These are phyloP conservation scores for Neofusicoccum cordaticola DNA, from an alignment of 2,329 filamentous ascomycete species.

Conservation along the genomic window DNA sequence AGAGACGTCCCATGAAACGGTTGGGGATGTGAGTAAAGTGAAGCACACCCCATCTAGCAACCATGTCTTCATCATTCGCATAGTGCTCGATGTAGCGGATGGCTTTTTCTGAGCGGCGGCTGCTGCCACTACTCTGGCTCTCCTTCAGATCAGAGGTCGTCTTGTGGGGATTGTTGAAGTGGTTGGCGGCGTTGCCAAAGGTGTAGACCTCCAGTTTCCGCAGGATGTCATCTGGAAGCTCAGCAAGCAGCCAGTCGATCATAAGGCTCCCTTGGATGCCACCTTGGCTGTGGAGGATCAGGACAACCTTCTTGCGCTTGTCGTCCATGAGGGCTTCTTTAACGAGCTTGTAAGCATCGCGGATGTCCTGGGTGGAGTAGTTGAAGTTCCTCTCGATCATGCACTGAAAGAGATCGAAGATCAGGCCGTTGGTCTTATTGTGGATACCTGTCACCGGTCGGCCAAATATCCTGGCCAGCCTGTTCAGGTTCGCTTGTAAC, in stretches of 20 bases:
- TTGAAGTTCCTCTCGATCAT: constrained; percentile 71
- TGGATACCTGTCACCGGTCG: constrained; percentile 71
- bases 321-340: constrained; percentile 63
- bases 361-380: constrained; percentile 66
- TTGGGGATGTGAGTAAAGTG: constrained; percentile 59
- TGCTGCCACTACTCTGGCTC: constrained; percentile 27
- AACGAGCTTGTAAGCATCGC: constrained; percentile 58
- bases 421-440: constrained; percentile 67
- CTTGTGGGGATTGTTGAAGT: constrained; percentile 72
- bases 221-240: constrained; percentile 38
- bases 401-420: constrained; percentile 76
- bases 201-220: constrained; percentile 61
- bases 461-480: constrained; percentile 68
- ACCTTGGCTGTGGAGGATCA: constrained; percentile 76
- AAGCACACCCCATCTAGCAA: constrained; percentile 71
- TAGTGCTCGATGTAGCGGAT: constrained; percentile 79
- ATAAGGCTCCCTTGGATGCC: constrained; percentile 71
- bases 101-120: constrained; percentile 32
- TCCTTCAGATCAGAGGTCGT: neutral
- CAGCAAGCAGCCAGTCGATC: constrained; percentile 73
- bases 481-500: constrained; percentile 64
- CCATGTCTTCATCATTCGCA: constrained; percentile 70
- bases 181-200: constrained; percentile 75
- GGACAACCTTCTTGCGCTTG: constrained; percentile 64
- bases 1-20: constrained; percentile 49